These are phyloP conservation scores for Buxus sempervirens DNA, from an alignment of 164 flowering plant species.

Conservation along the genomic window DNA sequence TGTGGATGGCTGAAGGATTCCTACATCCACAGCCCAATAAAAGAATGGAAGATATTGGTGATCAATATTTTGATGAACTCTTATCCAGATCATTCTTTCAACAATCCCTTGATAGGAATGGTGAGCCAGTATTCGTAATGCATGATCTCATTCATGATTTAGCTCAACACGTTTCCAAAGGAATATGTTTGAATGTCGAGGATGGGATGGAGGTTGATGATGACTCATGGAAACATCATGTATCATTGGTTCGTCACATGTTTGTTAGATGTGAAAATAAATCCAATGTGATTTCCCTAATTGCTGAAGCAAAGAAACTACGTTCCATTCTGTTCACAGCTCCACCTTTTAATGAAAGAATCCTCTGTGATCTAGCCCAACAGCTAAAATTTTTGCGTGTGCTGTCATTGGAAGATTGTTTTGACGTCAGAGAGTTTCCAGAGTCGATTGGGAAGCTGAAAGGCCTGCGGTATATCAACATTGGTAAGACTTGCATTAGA, in stretches of 20 bases:
- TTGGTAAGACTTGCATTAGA: conserved; percentile 21
- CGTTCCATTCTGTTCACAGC: conserved; percentile 23
- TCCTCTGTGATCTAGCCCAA: conserved; percentile 11
- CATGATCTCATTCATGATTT: conserved; percentile 38
- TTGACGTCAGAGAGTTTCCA: conserved; percentile 12
- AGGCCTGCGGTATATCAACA: conserved; percentile 26
- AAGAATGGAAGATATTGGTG: conserved; percentile 26
- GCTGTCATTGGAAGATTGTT: conserved; percentile 12
- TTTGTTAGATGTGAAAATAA: neutral
- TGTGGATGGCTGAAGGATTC: conserved; percentile 34
- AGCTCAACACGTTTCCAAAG: conserved; percentile 24
- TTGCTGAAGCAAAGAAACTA: conserved; percentile 15
- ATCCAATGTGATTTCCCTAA: conserved; percentile 6
- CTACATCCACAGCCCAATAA: neutral
- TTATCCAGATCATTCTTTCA: conserved; percentile 26
- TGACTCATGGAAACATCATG: too few relatives aligned
- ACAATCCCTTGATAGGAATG: too few relatives aligned
- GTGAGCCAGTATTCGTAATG: conserved; percentile 16
- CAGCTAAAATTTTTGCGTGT: conserved; percentile 13
- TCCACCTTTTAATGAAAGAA: too few relatives aligned
- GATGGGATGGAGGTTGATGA: neutral
- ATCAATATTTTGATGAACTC: conserved; percentile 19
- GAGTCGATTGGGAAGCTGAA: conserved; percentile 18
- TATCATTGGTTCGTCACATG: neutral
- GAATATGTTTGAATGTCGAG: neutral